Percentiles rank a stretch among this genome's conserved stretches.
Evolutionary conservation across 441 rosid species (phyloP).

Genomic region (Erodium chrysanthum): DNA sequence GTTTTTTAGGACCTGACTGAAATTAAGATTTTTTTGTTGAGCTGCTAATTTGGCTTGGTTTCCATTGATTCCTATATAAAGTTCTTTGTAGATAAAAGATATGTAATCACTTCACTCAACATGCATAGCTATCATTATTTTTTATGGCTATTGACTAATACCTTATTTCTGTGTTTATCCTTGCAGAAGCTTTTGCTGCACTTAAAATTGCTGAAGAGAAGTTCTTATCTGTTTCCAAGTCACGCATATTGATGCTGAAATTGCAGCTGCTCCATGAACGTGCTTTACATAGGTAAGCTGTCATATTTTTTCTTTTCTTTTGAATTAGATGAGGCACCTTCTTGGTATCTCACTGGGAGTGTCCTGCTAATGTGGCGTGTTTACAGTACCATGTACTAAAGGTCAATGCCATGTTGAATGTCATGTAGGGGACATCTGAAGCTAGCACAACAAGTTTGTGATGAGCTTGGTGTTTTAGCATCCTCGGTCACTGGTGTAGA

Average conservation of each 20-base stretch:
- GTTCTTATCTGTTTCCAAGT: conserved; percentile 63
- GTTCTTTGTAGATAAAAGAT: no score
- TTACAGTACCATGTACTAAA: conserved; percentile 9
- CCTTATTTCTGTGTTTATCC: conserved; percentile 2
- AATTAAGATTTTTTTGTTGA: no score
- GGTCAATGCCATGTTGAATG: conserved; percentile 15
- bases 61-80: no score
- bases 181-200: conserved; percentile 79
- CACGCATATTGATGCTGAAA: conserved; percentile 64
- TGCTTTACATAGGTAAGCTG: conserved; percentile 71
- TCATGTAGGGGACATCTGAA: conserved; percentile 65
- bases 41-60: no score
- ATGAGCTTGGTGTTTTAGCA: conserved; percentile 78
- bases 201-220: conserved; percentile 70
- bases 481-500: conserved; percentile 76
- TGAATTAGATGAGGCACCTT: no score
- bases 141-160: neutral
- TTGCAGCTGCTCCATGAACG: conserved; percentile 83
- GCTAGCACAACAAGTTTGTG: conserved; percentile 73
- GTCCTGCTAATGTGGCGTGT: conserved; percentile 1
- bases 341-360: no score
- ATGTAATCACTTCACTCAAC: no score
- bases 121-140: no score
- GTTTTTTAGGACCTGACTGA: no score
- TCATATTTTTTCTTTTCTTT: no score